Percentiles rank a stretch among this genome's conserved stretches.
These are phyloP conservation scores for Quambalaria eucalypti DNA, from an alignment of 1,284 basidiomycete species.

Conservation along the genomic window DNA sequence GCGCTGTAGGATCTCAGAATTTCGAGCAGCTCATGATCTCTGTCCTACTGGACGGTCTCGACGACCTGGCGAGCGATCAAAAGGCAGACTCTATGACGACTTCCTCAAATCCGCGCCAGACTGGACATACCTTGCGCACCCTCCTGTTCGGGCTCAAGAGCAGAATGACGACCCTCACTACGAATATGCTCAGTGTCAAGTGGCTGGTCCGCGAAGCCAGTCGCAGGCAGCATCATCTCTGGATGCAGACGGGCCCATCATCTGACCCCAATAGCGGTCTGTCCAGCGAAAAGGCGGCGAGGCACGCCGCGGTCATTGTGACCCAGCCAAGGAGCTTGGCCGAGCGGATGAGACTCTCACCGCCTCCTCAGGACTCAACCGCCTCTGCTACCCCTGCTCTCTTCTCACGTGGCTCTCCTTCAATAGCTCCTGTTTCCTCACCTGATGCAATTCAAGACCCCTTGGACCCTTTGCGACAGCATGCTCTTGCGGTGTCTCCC, in stretches of 20 bases:
- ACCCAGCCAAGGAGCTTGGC: constrained; percentile 24
- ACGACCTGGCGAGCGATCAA: neutral
- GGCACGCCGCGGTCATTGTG: constrained; percentile 12
- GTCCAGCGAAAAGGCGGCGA: constrained; percentile 3
- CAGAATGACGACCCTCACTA: constrained; percentile 26
- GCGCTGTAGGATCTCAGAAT: neutral
- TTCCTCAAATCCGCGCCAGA: constrained; percentile 2
- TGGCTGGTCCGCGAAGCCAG: constrained; percentile 23
- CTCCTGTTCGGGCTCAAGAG: constrained; percentile 9
- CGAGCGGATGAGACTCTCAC: constrained; percentile 23
- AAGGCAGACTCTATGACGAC: neutral
- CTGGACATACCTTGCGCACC: constrained; percentile 11
- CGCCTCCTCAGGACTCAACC: no score
- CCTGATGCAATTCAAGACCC: no score
- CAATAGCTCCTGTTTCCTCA: no score
- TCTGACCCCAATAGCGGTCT: no score
- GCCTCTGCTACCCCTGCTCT: no score
- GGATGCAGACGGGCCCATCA: no score
- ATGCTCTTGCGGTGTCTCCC: no score
- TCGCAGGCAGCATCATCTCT: no score
- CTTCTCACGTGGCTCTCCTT: no score
- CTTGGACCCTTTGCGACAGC: no score
- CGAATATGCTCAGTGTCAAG: constrained; percentile 26
- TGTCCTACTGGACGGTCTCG: neutral
- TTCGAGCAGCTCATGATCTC: neutral